Base-by-base conservation (phyloP, 148 eudicot genomes). In the Camellia granthamiana region DNA sequence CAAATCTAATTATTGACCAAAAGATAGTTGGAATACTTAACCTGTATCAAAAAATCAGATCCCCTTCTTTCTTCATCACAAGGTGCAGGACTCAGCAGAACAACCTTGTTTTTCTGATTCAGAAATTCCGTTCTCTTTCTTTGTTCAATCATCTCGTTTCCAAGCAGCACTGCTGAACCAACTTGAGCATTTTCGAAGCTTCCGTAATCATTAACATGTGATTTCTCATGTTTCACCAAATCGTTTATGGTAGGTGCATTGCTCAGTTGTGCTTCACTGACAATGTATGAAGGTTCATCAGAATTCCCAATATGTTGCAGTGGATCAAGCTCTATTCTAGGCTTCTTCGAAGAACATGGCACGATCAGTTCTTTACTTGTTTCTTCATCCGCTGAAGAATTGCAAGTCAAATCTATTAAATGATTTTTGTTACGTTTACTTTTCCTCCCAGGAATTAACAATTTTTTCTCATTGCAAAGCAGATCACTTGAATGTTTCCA, bases 11-110 rank as follows among this genome's bases (percentile, higher is more conserved):
- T 60, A 16, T 68, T 69, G 62, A 66, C n/a, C 70, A 59, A 81
- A 76, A 16, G 21, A 80, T 49, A 73, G 79, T 61, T 65, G 47
- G 18, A 52, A n/a, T 38, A 30, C 38, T 56, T 75, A 85, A 96
- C 99, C 99, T 96, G 97, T 77, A 46, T 64, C 52, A 96, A 88
- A 83, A 92, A 96, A 82, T 85, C 86, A 64, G 97, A 83, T 80
- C 97, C 99, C 70, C 84, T 83, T 76, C 83, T 90, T 80, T 93
- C 93, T 56, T 80, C 89, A 80, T 85, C 82, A 80, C 80, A 61
- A 83, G 93, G 81, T 41, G 69, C 77, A 74, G 90, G 79, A 61
- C 83, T 71, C 12, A 80, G 68, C 18, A 64, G 44, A 63, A 61
- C 79, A 77, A 72, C 88, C 65, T 80, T 79, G 64, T 83, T 80